phyloP scores from a whole-genome alignment of 164 flowering plant genomes.

The Echeveria elegans region DNA sequence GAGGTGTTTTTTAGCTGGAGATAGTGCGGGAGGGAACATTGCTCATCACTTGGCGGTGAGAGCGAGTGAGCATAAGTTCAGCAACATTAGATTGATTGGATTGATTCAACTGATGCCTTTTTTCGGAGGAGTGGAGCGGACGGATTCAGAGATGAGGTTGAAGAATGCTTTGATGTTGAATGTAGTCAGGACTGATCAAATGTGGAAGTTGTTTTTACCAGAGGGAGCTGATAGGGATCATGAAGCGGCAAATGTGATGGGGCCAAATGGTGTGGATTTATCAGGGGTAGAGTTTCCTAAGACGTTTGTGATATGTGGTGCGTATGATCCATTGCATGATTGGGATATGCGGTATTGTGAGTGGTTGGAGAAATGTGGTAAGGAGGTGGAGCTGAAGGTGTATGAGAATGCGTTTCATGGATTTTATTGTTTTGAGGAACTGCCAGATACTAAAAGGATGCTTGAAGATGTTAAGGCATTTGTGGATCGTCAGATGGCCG shows the following conservation, averaged over 20 bases:
- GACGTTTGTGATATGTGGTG: constrained; percentile 26
- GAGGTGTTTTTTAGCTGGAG: constrained; percentile 16
- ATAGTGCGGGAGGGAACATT: constrained; percentile 13
- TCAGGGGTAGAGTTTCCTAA: constrained; percentile 17
- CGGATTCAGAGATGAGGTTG: constrained; percentile 19
- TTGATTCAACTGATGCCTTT: constrained; percentile 13
- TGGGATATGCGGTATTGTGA: constrained; percentile 24
- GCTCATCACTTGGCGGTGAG: constrained; percentile 16
- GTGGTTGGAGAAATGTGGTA: constrained; percentile 18
- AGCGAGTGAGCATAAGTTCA: not conserved
- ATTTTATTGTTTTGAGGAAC: constrained; percentile 21
- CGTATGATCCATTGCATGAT: constrained; percentile 12
- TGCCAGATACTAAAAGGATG: constrained; percentile 15
- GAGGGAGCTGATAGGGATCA: constrained; percentile 21
- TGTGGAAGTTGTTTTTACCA: constrained; percentile 27
- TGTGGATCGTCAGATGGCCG: not conserved
- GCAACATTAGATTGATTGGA: constrained; percentile 16
- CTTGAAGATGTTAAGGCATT: constrained; percentile 11
- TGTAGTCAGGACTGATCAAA: constrained; percentile 14
- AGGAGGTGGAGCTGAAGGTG: constrained; percentile 17
- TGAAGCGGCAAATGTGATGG: constrained; percentile 23
- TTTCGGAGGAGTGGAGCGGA: constrained; percentile 33
- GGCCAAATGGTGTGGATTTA: constrained; percentile 20
- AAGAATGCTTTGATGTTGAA: constrained; percentile 3
- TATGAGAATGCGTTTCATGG: constrained; percentile 22